Evolutionary conservation across 139 green algal genomes (phyloP).

Genomic region (Pleodorina starrii): DNA sequence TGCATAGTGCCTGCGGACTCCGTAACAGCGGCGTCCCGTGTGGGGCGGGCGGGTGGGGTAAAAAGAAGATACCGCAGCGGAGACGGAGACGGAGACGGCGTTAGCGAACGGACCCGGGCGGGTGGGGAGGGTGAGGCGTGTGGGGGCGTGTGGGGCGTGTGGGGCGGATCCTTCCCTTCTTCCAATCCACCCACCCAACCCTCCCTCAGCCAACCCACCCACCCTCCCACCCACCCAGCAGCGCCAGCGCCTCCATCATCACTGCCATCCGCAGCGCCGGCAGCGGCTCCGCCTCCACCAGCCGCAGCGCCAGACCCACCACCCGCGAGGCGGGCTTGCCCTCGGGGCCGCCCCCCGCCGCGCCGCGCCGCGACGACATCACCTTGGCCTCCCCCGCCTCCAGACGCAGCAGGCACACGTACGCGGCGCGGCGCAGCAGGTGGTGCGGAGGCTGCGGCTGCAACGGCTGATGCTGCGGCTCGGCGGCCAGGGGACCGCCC

Average conservation of each 20-base stretch:
- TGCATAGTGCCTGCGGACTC: constrained; percentile 38
- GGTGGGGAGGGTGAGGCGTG: too few species aligned
- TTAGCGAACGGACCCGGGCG: too few species aligned
- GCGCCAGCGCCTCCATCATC: constrained; percentile 2
- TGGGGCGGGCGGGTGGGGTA: neutral
- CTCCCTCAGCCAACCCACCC: too few species aligned
- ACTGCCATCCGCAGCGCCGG: neutral
- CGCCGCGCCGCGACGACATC: neutral
- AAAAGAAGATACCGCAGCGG: too few species aligned
- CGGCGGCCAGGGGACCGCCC: too few species aligned
- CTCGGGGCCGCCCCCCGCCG: neutral
- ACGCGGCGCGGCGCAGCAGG: constrained; percentile 38
- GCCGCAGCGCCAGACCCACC: constrained; percentile 30
- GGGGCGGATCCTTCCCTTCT: too few species aligned
- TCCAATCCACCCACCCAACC: too few species aligned
- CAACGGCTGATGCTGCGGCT: neutral
- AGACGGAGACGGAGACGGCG: too few species aligned
- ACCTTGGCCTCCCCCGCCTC: constrained; percentile 46
- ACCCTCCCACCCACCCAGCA: constrained; percentile 39
- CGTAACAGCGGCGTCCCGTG: neutral
- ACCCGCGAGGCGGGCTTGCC: constrained; percentile 23
- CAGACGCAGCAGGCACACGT: constrained; percentile 33
- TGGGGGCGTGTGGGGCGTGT: too few species aligned
- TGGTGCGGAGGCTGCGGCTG: neutral
- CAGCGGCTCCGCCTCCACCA: constrained; percentile 28